phyloP scores from a whole-genome alignment of 768 basidiomycete species.

The Tylopilus felleus region DNA sequence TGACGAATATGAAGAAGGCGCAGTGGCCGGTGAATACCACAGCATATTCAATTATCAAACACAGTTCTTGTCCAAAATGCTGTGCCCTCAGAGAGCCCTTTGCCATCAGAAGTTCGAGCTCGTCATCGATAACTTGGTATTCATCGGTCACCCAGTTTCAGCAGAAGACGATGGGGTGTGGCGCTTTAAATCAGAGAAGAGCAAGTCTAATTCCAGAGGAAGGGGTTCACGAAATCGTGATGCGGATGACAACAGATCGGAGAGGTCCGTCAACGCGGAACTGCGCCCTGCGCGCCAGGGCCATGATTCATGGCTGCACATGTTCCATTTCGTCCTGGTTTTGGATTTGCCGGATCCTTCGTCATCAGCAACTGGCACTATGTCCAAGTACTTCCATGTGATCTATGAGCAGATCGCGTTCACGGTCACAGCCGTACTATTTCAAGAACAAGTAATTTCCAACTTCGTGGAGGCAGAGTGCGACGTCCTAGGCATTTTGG shows the following conservation, averaged over 20 bases:
- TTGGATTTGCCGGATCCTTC: slow-evolving; percentile 89
- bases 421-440: slow-evolving; percentile 87
- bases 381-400: slow-evolving; percentile 77
- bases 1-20: slow-evolving; percentile 32
- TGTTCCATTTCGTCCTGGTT: slow-evolving; percentile 84
- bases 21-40: slow-evolving; percentile 53
- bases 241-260: slow-evolving; percentile 33
- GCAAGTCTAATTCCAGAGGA: slow-evolving; percentile 49
- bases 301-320: slow-evolving; percentile 56
- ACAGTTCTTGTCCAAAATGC: slow-evolving; percentile 74
- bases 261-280: slow-evolving; percentile 36
- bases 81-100: slow-evolving; percentile 74
- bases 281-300: slow-evolving; percentile 20
- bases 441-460: slow-evolving; percentile 83
- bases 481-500: slow-evolving; percentile 62
- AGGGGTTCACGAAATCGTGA: slow-evolving; percentile 50
- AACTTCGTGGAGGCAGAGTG: slow-evolving; percentile 86
- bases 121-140: slow-evolving; percentile 85
- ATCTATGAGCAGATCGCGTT: slow-evolving; percentile 89
- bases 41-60: slow-evolving; percentile 75
- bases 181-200: slow-evolving; percentile 67
- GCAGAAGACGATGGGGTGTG: slow-evolving; percentile 69
- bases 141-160: slow-evolving; percentile 93
- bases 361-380: slow-evolving; percentile 73
- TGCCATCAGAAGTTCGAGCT: slow-evolving; percentile 96